Base-by-base conservation (phyloP, 192 early-diverging fungal genomes). In the Rhizophagus prolifer region DNA sequence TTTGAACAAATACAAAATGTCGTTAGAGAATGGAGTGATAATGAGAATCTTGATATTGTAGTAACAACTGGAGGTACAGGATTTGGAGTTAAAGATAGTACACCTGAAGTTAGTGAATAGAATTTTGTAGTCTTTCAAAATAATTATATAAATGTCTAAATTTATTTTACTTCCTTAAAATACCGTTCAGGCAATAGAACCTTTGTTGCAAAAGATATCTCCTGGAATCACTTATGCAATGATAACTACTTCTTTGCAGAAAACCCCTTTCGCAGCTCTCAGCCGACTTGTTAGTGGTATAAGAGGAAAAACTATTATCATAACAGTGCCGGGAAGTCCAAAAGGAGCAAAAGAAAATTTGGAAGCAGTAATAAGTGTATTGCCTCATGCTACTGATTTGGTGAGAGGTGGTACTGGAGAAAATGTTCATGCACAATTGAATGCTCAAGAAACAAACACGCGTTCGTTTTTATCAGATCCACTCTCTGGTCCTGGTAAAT, bases 11-110 rank as follows among this genome's bases (percentile, higher is more conserved):
- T 93, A 61, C 78, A 86, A 46, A 79, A 82, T 26, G 77, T 79
- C 4, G 81, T 92, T 46, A 80, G 73, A 14, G 50, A 77, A 19
- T 91, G 90, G 90, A 81, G 82, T 73, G 82, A 82, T 74, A 80
- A 76, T 2, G 69, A 82, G 1, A 64, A 83, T 23, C 74, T 91
- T 47, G 87, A 92, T 50, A 80, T 98, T n/a, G 80, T 97, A 14
- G 67, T 97, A 8, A 90, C 93, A 0, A 90, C 94, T 7, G 97
- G 97, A 5, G 97, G 97, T n/a, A 99, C 97, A 7, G 97, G 97
- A 1, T 90, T 99, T 72, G 90, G 92, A 19, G 81, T 89, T 38
- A 84, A 93, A 64, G 97, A 99, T 75, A 88, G 90, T 9, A 97
- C 97, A 2, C 93, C 95, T 4, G 95, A 95, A 84, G 95, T 91